Evolutionary conservation across 106 monocot genomes (phyloP).

Genomic region (Dendrobium officinale): DNA sequence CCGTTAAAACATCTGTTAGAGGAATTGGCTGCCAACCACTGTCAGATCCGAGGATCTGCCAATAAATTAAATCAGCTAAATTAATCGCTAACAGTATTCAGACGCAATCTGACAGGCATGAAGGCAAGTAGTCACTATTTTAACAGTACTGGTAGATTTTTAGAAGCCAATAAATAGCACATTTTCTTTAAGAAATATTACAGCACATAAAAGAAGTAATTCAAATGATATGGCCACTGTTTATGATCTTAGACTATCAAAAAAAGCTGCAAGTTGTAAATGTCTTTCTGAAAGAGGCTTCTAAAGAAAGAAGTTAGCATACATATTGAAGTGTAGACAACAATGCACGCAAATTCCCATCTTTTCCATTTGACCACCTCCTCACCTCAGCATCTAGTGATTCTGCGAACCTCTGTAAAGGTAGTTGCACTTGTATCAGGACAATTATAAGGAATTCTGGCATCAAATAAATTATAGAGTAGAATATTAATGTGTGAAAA

Average conservation of each 20-base stretch:
- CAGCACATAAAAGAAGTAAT: not conserved
- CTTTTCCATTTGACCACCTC: conserved; percentile 86
- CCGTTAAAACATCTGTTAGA: conserved; percentile 81
- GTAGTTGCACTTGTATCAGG: not conserved
- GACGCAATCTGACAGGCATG: not conserved
- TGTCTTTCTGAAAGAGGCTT: not conserved
- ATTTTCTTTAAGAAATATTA: not conserved
- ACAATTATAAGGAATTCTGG: not conserved
- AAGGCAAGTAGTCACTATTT: not conserved
- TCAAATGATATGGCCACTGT: not conserved
- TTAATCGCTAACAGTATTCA: not conserved
- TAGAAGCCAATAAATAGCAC: not conserved
- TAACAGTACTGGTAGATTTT: not conserved
- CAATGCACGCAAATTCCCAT: conserved; percentile 81
- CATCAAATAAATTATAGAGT: not conserved
- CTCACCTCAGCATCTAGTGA: conserved; percentile 64
- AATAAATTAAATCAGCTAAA: not conserved
- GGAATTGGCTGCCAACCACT: conserved; percentile 90
- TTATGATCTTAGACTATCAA: not conserved
- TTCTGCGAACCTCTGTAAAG: conserved; percentile 68
- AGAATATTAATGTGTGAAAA: not conserved
- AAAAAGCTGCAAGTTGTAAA: not conserved
- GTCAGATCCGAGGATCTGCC: conserved; percentile 85
- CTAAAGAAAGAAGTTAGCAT: conserved; percentile 1
- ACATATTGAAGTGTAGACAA: conserved; percentile 93